phyloP scores from a whole-genome alignment of 345 rosid species.

The Eucalyptus curtisii region DNA sequence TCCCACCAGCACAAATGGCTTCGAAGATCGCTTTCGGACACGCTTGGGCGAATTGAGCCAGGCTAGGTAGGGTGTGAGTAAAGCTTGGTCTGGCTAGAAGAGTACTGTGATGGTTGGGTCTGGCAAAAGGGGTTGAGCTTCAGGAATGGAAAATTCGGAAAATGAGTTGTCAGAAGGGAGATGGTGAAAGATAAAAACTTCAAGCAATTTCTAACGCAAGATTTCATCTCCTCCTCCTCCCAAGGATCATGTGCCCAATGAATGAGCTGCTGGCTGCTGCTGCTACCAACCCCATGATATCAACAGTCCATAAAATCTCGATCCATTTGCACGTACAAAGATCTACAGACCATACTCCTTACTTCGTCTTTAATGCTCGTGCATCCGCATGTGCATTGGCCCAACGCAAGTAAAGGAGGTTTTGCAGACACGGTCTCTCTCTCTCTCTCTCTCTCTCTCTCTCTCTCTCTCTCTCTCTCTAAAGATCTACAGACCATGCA shows the following conservation, averaged over 20 bases:
- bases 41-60: not conserved
- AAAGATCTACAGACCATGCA: not conserved
- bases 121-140: not conserved
- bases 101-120: not conserved
- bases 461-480: not conserved
- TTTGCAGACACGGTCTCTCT: not conserved
- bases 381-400: not conserved
- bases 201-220: not conserved
- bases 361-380: not conserved
- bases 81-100: not conserved
- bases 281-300: not conserved
- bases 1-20: not conserved
- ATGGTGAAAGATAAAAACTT: not conserved
- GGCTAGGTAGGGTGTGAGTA: not conserved
- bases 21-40: not conserved
- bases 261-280: not conserved
- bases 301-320: not conserved
- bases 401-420: not conserved
- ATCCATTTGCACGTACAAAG: not conserved
- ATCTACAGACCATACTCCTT: not conserved
- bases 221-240: not conserved
- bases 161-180: not conserved
- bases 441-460: not conserved
- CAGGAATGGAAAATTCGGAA: not conserved
- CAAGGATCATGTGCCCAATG: not conserved